Conservation (phyloP, 2,329 filamentous ascomycete genomes). For the Neocatenulostroma microsporum region DNA sequence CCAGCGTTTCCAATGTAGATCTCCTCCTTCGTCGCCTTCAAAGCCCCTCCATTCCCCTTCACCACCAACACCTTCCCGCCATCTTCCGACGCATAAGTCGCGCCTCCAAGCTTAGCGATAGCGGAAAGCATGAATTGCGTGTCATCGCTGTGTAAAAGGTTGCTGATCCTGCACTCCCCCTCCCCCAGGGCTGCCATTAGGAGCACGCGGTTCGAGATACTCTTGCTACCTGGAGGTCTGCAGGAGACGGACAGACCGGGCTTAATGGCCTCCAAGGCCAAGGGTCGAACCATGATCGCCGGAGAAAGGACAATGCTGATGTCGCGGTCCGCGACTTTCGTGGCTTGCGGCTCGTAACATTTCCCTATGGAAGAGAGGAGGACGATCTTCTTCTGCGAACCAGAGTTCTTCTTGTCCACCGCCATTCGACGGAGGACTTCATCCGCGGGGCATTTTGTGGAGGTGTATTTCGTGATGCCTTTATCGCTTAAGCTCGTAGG, state of each 20-base stretch:
- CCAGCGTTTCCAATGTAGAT: constrained; percentile 95
- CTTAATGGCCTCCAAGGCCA: too few relatives aligned
- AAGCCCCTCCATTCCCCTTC: constrained; percentile 77
- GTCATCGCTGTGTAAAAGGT: constrained; percentile 91
- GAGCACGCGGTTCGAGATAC: constrained; percentile 90
- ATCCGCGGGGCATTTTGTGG: constrained; percentile 81
- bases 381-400: constrained; percentile 90
- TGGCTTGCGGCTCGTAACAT: constrained; percentile 80
- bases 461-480: constrained; percentile 72
- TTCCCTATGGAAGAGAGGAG: constrained; percentile 83
- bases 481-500: constrained; percentile 81
- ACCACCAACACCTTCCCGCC: constrained; percentile 87
- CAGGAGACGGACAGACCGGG: constrained; percentile 61
- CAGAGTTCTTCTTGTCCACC: constrained; percentile 98
- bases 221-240: constrained; percentile 90
- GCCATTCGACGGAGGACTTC: constrained; percentile 86
- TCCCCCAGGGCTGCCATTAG: constrained; percentile 85
- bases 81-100: constrained; percentile 88
- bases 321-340: constrained; percentile 74
- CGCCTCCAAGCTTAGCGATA: constrained; percentile 74
- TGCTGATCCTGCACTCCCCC: constrained; percentile 80
- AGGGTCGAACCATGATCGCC: constrained; percentile 63
- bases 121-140: constrained; percentile 96
- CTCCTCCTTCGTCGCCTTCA: constrained; percentile 66
- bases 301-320: constrained; percentile 79